A percentile compares a stretch with the other conserved stretches of the same genome.
Conservation (phyloP, 116 monocot species). For the Zostera marina region DNA sequence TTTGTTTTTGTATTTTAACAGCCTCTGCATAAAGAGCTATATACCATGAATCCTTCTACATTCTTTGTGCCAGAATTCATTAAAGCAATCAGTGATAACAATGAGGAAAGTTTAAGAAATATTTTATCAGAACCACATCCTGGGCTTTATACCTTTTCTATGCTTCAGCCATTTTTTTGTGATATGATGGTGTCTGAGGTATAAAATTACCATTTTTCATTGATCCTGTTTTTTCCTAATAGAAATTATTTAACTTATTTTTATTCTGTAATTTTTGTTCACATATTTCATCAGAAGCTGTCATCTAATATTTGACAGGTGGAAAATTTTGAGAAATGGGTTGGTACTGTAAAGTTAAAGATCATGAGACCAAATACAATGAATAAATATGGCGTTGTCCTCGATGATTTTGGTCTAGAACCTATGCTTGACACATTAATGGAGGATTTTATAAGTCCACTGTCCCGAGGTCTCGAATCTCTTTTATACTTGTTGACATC, state of each 20-base stretch:
- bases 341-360: conserved; percentile 47
- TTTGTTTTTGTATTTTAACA: conserved; percentile 10
- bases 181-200: conserved; percentile 80
- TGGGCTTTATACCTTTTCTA: conserved; percentile 80
- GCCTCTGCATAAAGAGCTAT: conserved; percentile 79
- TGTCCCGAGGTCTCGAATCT: conserved; percentile 48
- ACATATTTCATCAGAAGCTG: background rate
- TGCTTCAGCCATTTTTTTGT: conserved; percentile 85
- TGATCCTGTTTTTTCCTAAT: background rate
- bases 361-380: conserved; percentile 89
- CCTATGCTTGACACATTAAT: conserved; percentile 83
- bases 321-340: conserved; percentile 56
- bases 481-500: background rate
- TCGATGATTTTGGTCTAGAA: conserved; percentile 98
- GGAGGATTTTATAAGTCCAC: conserved; percentile 76
- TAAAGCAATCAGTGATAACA: conserved; percentile 54
- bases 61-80: conserved; percentile 84
- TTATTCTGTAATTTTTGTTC: background rate
- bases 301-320: conserved; percentile 27
- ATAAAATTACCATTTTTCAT: conserved; percentile 6
- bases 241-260: background rate
- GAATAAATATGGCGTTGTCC: conserved; percentile 93
- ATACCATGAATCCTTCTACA: conserved; percentile 37
- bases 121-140: conserved; percentile 76
- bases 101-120: conserved; percentile 63